A percentile compares a stretch with the other conserved stretches of the same genome.
Conservation (phyloP, 371 early-diverging fungal genomes). For the Nematocida sp. region DNA sequence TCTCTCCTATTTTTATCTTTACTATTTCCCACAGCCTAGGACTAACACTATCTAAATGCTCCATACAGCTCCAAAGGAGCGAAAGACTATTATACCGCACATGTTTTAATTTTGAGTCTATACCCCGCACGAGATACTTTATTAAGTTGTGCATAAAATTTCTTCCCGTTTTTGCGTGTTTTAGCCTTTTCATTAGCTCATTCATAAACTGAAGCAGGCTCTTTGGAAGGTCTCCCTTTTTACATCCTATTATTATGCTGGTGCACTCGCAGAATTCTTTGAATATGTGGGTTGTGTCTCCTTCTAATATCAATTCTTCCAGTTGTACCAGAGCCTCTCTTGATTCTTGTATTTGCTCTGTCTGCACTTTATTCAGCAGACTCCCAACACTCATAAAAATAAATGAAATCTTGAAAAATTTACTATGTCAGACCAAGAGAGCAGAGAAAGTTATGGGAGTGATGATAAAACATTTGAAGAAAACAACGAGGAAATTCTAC, state of each 20-base stretch:
- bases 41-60: slow-evolving; percentile 49
- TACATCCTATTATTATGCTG: slow-evolving; percentile 34
- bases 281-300: slow-evolving; percentile 17
- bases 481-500: slow-evolving; percentile 30
- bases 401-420: slow-evolving; percentile 35
- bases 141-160: slow-evolving; percentile 54
- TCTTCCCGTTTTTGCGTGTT: slow-evolving; percentile 36
- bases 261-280: slow-evolving; percentile 43
- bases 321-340: slow-evolving; percentile 36
- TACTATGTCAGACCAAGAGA: slow-evolving; percentile 56
- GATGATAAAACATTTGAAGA: slow-evolving; percentile 58
- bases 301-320: slow-evolving; percentile 11
- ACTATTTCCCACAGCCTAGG: slow-evolving; percentile 48
- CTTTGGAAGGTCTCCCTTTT: slow-evolving; percentile 35
- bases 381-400: slow-evolving; percentile 40
- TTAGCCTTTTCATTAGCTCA: slow-evolving; percentile 55
- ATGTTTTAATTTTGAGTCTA: slow-evolving; percentile 55
- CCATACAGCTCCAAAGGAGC: slow-evolving; percentile 41
- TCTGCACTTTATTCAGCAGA: slow-evolving; percentile 50
- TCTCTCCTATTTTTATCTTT: slow-evolving; percentile 59
- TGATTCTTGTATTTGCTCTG: slow-evolving; percentile 40
- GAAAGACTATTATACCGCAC: slow-evolving; percentile 41
- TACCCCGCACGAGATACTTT: slow-evolving; percentile 50
- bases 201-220: slow-evolving; percentile 28
- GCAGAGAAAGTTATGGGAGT: slow-evolving; percentile 46